Percentiles rank a stretch among this genome's conserved stretches.
These are phyloP conservation scores for Gossypium turneri DNA, from an alignment of 345 rosid genomes.

Conservation along the genomic window DNA sequence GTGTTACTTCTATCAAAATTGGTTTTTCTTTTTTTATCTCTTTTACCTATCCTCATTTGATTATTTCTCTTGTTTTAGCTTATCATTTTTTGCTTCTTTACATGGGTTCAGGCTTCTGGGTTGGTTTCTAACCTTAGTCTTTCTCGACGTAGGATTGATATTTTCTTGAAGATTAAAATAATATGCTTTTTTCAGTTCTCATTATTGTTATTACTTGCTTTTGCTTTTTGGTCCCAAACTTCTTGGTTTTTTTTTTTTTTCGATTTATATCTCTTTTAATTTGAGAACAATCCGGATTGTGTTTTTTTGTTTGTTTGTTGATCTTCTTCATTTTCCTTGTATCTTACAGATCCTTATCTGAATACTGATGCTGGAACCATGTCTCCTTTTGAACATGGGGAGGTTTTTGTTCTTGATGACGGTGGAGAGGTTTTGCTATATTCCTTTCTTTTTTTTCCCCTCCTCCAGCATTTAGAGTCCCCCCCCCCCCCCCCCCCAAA, in stretches of 20 bases:
- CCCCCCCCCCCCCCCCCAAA: too few relatives aligned
- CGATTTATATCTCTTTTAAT: neutral
- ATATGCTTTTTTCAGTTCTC: neutral
- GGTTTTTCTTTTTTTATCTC: conserved; percentile 36
- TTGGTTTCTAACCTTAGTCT: neutral
- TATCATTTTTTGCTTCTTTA: neutral
- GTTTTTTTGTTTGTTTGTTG: neutral
- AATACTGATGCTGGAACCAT: conserved; percentile 98
- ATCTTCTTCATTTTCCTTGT: neutral
- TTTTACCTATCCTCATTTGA: neutral
- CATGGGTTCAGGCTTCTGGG: neutral
- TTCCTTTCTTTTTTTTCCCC: neutral
- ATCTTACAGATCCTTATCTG: conserved; percentile 77
- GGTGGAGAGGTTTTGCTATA: conserved; percentile 79
- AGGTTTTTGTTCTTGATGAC: conserved; percentile 94
- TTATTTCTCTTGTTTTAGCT: neutral
- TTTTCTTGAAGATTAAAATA: neutral
- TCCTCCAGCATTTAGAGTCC: neutral
- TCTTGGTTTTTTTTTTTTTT: neutral
- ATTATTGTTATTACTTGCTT: neutral
- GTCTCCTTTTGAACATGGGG: conserved; percentile 98
- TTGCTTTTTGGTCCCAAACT: neutral
- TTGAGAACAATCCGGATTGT: neutral
- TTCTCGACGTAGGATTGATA: neutral
- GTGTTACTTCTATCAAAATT: conserved; percentile 95